Percentiles rank a stretch among this genome's conserved stretches.
These are phyloP conservation scores for Dovyalis caffra DNA, from an alignment of 345 rosid species.

Conservation along the genomic window DNA sequence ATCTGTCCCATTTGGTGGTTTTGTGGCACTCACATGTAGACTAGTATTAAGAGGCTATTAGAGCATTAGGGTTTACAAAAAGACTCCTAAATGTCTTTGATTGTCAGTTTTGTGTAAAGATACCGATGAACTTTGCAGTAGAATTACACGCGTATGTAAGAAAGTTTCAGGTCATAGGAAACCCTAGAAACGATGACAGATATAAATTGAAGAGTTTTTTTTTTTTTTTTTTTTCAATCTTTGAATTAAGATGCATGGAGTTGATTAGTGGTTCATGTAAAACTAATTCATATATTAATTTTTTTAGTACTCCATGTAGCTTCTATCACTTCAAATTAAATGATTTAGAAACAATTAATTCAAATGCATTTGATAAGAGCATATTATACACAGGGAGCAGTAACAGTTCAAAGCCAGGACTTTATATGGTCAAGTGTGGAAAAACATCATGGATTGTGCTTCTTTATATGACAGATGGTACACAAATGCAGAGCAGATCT, in stretches of 20 bases:
- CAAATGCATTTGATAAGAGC: not conserved
- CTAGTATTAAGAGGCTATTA: not conserved
- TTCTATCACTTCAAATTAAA: not conserved
- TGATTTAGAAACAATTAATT: not conserved
- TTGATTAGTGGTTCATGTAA: not conserved
- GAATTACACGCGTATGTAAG: not conserved
- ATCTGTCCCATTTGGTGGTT: not conserved
- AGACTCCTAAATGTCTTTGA: not conserved
- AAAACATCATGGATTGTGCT: not conserved
- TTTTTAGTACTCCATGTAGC: not conserved
- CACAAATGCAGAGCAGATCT: not conserved
- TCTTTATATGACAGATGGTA: not conserved
- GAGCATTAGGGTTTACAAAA: not conserved
- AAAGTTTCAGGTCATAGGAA: not conserved
- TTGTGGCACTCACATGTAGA: not conserved
- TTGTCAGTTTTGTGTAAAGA: not conserved
- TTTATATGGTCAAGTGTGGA: constrained; percentile 4
- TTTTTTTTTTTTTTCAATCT: not conserved
- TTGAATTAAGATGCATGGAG: not conserved
- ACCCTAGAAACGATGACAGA: not conserved
- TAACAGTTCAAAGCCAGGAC: not conserved
- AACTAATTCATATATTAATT: not conserved
- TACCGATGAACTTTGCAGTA: not conserved
- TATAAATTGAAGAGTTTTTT: not conserved
- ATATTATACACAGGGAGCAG: not conserved